Base-by-base conservation (phyloP, 805 yeast species). In the Hanseniaspora singularis region DNA sequence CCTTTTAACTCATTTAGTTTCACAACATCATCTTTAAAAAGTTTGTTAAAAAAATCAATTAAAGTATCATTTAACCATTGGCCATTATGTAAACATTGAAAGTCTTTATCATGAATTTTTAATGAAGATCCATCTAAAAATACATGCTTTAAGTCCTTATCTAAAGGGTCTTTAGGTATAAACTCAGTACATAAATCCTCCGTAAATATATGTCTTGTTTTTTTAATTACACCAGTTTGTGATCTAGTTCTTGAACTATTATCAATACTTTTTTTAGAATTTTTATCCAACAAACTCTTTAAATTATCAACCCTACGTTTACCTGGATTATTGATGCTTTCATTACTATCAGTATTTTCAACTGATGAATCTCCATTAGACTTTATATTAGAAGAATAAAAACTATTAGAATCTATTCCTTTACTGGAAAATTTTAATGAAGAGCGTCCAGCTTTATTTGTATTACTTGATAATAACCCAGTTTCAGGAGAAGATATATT, bases 1-100 rank as follows among this genome's bases (percentile, higher is more conserved):
- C 43, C 61, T 38, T 46, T 54, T 24, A 44, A 59, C 52, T 33
- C 57, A 56, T 24, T 14, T 15, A 24, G 23, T 5, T 30, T 31
- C 20, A 34, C 30, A 7, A 31, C 8, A 42, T 54, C 59, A 55
- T 67, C 74, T 7, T 75, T 68, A 52, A 71, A 73, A 57, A 70
- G 80, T 49, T 74, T 76, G 24, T 85, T 68, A 56, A 84, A 87
- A 58, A 89, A 89, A 60, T 86, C 95, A 47, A 92, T 79, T 41
- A 92, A 67, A 0, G 81, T 74, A 57, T 92, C 98, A 64, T 92
- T 89, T 40, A 92, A 74, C 88, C 95, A 89, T 51, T 82, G 84
- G 39, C 79, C 78, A 49, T 81, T 79, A 56, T 79, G 77, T 9
- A 89, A 68, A 38, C 96, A 81, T 51, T 74, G 75, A 60, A 82